Conservation (phyloP, 345 rosid genomes). For the Adansonia digitata region DNA sequence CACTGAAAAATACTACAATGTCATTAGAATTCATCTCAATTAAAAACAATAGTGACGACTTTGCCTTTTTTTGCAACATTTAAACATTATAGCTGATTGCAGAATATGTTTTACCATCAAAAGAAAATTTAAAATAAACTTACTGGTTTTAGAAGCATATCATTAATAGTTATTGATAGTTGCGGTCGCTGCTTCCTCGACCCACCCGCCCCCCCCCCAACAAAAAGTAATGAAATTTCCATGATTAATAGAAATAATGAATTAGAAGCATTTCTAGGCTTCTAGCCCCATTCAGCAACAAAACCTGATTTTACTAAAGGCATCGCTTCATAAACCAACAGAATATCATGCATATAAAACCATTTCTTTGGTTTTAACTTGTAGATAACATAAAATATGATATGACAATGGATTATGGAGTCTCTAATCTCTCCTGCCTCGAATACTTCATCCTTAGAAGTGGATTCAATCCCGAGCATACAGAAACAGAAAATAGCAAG, state of each 20-base stretch:
- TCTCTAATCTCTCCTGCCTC: neutral
- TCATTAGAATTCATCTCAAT: neutral
- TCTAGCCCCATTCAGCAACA: neutral
- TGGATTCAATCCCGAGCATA: neutral
- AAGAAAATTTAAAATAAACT: neutral
- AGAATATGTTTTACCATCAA: neutral
- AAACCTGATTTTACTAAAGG: neutral
- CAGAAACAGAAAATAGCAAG: neutral
- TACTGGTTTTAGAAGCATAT: neutral
- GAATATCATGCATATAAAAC: neutral
- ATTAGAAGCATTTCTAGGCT: neutral
- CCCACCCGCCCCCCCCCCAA: too few relatives aligned
- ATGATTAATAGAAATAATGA: neutral
- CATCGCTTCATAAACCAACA: neutral
- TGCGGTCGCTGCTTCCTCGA: neutral
- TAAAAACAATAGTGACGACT: neutral
- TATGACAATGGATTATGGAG: neutral
- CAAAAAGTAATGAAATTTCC: neutral
- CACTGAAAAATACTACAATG: slow-evolving; percentile 41
- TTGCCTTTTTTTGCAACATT: neutral
- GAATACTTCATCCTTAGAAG: neutral
- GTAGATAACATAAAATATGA: neutral
- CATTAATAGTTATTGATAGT: neutral
- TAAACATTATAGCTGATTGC: neutral
- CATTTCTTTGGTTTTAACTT: neutral